Conservation (phyloP, 2,329 filamentous ascomycete species). For the Eutypella sp. region DNA sequence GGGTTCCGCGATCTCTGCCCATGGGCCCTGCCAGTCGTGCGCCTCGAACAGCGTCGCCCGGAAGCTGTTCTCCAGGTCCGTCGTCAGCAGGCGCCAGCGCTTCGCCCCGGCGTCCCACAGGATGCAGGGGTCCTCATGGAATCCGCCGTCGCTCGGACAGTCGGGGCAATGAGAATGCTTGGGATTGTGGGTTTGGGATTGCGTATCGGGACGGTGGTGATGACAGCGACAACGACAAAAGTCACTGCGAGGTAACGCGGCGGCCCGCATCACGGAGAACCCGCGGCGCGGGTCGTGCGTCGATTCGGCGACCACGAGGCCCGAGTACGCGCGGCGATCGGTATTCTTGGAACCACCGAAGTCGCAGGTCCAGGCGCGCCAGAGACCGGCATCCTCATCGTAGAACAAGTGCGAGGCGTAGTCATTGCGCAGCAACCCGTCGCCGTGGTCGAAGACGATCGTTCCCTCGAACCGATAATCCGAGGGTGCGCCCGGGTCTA, state of each 20-base stretch:
- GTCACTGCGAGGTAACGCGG: too few relatives aligned
- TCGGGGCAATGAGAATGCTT: too few relatives aligned
- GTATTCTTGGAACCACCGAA: not conserved
- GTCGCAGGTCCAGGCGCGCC: constrained; percentile 2
- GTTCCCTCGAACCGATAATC: constrained; percentile 2
- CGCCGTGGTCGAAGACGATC: constrained; percentile 2
- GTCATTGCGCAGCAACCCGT: constrained; percentile 2
- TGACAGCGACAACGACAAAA: too few relatives aligned
- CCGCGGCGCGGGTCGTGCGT: constrained; percentile 1
- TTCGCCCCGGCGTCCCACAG: not conserved
- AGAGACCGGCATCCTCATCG: not conserved
- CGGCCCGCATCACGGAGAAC: constrained; percentile 1
- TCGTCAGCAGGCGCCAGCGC: constrained; percentile 1
- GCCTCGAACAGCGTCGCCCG: constrained; percentile 1
- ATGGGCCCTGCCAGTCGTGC: constrained; percentile 1
- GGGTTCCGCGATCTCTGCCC: not conserved
- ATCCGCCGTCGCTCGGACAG: too few relatives aligned
- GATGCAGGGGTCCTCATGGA: constrained; percentile 2
- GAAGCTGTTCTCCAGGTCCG: not conserved
- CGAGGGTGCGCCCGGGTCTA: not conserved
- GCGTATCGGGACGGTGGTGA: too few relatives aligned
- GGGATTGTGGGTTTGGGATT: too few relatives aligned
- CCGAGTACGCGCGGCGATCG: not conserved
- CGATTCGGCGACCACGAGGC: not conserved
- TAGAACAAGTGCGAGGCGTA: constrained; percentile 3